These are phyloP conservation scores for Acmispon strigosus DNA, from an alignment of 306 rosid genomes.

Conservation along the genomic window DNA sequence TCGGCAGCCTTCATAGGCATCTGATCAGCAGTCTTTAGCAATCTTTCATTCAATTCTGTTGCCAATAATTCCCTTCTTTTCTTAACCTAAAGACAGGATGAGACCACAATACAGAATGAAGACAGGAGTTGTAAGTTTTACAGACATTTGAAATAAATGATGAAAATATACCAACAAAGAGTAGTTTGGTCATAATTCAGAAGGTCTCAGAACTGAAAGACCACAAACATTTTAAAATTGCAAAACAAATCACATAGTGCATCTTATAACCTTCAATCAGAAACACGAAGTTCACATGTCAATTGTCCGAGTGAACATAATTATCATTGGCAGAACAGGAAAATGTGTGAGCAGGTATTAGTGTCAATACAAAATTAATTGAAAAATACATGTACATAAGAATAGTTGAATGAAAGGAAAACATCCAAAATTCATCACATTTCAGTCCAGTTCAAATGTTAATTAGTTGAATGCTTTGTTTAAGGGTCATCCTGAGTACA, in stretches of 20 bases:
- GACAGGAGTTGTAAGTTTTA: neutral
- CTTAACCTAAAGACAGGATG: conserved; percentile 43
- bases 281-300: conserved; percentile 1
- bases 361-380: neutral
- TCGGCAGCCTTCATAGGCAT: conserved; percentile 41
- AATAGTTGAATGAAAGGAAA: neutral
- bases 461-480: neutral
- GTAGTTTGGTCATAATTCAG: neutral
- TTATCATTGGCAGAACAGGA: neutral
- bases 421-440: neutral
- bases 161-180: neutral
- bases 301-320: neutral
- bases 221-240: neutral
- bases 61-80: conserved; percentile 50
- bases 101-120: neutral
- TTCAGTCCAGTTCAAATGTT: neutral
- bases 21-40: conserved; percentile 36
- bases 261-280: neutral
- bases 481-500: neutral
- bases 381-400: neutral
- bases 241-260: neutral
- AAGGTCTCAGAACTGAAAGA: neutral
- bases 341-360: neutral
- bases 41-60: conserved; percentile 41
- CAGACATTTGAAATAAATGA: neutral